Evolutionary conservation across 257 asterid species (phyloP).

Genomic region (Solanum chaucha): DNA sequence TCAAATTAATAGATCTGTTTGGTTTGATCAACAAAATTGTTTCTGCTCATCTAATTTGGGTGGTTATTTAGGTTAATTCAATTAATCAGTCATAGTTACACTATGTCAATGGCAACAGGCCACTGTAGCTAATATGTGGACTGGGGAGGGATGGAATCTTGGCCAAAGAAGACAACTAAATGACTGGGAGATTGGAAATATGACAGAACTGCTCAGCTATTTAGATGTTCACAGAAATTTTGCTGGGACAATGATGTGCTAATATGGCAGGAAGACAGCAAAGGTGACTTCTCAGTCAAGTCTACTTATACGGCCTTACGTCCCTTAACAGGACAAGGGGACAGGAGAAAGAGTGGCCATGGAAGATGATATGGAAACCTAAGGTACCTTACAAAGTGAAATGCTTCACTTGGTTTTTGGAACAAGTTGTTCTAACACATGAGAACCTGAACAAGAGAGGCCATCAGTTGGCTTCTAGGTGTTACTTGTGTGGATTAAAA

Average conservation of each 20-base stretch:
- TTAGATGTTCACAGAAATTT: not conserved
- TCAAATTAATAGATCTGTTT: not conserved
- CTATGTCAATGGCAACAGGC: not conserved
- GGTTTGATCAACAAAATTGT: not conserved
- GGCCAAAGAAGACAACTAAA: not conserved
- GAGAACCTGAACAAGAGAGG: not conserved
- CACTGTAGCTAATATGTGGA: not conserved
- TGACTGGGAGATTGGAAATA: not conserved
- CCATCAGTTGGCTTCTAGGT: not conserved
- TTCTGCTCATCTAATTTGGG: not conserved
- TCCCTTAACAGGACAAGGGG: not conserved
- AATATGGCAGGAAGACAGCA: not conserved
- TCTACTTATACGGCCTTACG: not conserved
- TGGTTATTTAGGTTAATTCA: not conserved
- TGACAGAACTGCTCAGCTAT: not conserved
- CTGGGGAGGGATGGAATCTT: not conserved
- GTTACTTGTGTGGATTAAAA: not conserved
- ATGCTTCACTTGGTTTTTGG: not conserved
- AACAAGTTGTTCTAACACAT: not conserved
- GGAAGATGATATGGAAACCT: not conserved
- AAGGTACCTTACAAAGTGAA: not conserved
- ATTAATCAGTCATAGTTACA: not conserved
- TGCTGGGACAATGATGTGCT: not conserved
- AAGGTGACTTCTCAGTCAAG: not conserved
- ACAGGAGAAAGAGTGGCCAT: not conserved